Conservation (phyloP, 208 protist genomes). For the Leishmania mexicana region DNA sequence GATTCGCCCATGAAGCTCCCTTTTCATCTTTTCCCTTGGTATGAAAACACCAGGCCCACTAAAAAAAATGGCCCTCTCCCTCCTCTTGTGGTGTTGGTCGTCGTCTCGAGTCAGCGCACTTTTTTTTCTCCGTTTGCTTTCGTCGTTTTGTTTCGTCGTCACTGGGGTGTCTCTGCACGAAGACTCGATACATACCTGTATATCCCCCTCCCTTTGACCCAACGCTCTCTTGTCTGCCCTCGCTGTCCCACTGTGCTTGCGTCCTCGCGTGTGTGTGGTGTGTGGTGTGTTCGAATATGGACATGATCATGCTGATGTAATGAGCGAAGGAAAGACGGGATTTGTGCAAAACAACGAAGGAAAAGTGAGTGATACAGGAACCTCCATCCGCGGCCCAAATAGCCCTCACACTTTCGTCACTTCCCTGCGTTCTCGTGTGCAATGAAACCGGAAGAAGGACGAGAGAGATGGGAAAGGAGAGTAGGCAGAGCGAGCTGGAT, state of each 20-base stretch:
- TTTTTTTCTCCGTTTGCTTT: background rate
- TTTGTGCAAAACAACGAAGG: background rate
- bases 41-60: background rate
- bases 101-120: background rate
- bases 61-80: no score
- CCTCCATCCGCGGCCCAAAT: background rate
- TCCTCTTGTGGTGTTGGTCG: background rate
- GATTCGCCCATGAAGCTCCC: background rate
- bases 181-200: background rate
- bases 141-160: background rate
- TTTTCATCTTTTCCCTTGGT: background rate
- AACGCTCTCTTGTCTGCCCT: background rate
- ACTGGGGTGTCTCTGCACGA: background rate
- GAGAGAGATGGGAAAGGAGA: background rate
- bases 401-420: background rate
- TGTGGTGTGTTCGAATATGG: background rate
- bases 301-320: background rate
- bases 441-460: background rate
- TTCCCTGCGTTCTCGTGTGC: background rate
- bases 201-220: background rate
- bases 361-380: background rate
- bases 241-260: background rate
- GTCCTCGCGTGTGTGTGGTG: background rate
- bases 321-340: background rate
- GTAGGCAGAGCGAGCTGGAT: background rate